These are phyloP conservation scores for Takashimella koratensis DNA, from an alignment of 1,284 basidiomycete species.

Conservation along the genomic window DNA sequence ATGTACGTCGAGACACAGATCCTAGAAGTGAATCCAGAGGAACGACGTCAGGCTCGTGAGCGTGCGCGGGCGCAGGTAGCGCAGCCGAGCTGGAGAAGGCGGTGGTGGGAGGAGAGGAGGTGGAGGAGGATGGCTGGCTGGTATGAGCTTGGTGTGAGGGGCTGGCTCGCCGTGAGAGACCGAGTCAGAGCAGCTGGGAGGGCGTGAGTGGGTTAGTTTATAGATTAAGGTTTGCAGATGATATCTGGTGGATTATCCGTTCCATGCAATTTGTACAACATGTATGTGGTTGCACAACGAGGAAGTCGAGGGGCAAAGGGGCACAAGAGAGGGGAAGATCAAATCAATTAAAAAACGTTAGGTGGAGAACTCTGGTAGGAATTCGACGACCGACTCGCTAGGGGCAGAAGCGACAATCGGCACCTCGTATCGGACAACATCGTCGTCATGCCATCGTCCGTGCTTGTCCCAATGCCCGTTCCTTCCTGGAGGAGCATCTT, in stretches of 20 bases:
- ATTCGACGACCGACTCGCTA: no score
- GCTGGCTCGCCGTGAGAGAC: background rate
- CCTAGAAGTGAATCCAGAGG: slow-evolving; percentile 37
- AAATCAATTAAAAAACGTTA: no score
- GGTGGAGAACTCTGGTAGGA: no score
- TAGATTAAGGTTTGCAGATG: background rate
- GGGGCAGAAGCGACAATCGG: no score
- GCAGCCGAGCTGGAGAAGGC: slow-evolving; percentile 4
- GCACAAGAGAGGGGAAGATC: no score
- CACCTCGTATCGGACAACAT: no score
- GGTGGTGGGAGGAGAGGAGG: slow-evolving; percentile 11
- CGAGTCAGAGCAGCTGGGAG: background rate
- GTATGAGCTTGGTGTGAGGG: slow-evolving; percentile 10
- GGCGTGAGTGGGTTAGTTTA: background rate
- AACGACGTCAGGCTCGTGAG: slow-evolving; percentile 11
- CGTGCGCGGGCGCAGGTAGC: background rate
- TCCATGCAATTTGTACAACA: no score
- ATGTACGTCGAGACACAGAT: slow-evolving; percentile 43
- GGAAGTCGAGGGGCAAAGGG: no score
- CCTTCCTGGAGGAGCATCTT: background rate
- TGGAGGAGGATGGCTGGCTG: slow-evolving; percentile 13
- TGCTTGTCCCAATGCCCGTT: background rate
- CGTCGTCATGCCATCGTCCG: slow-evolving; percentile 7
- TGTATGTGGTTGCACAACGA: no score
- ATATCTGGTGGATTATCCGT: no score